phyloP scores from a whole-genome alignment of 441 rosid genomes.

The Hura crepitans region DNA sequence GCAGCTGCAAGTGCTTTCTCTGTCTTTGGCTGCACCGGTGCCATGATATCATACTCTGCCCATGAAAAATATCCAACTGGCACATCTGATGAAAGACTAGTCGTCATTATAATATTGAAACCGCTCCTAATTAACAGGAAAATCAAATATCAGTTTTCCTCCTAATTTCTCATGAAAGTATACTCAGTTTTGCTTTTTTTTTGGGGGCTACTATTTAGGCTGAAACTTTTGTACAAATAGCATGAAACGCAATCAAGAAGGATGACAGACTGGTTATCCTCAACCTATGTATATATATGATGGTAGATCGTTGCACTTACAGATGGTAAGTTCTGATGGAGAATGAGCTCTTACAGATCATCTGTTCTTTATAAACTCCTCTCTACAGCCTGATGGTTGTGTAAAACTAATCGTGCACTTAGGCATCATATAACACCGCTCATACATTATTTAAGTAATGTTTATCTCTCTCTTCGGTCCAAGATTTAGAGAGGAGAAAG shows the following conservation, averaged over 20 bases:
- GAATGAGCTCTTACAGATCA: background rate
- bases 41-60: conserved; percentile 93
- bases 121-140: conserved; percentile 52
- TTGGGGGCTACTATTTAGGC: background rate
- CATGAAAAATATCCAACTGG: conserved; percentile 96
- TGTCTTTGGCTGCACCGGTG: conserved; percentile 72
- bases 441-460: no score
- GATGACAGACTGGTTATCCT: background rate
- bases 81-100: conserved; percentile 92
- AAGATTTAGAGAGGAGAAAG: no score
- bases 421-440: no score
- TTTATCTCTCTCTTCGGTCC: no score
- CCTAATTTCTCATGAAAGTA: background rate
- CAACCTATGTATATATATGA: background rate
- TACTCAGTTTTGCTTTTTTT: background rate
- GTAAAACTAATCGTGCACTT: background rate
- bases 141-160: conserved; percentile 16
- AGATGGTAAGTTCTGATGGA: background rate
- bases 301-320: background rate
- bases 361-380: no score
- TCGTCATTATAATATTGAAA: conserved; percentile 72
- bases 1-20: conserved; percentile 87
- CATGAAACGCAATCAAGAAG: background rate
- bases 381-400: no score
- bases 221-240: background rate